phyloP scores from a whole-genome alignment of 2,329 filamentous ascomycete genomes.

The Ophiostoma sp. region DNA sequence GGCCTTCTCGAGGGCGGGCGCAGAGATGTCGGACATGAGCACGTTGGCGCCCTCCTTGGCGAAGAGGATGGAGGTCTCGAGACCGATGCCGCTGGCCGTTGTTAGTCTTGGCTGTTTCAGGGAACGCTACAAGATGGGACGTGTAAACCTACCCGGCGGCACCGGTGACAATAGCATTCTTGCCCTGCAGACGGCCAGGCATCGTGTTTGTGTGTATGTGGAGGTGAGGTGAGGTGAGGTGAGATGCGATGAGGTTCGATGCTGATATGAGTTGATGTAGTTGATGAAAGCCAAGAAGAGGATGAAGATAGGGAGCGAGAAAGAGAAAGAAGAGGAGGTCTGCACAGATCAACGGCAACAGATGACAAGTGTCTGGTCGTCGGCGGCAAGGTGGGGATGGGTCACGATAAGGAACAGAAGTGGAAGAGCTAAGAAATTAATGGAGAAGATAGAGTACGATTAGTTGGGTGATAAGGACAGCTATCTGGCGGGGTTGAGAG shows the following conservation, averaged over 20 bases:
- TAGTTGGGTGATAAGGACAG: background rate
- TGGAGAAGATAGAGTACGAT: background rate
- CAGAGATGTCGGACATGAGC: constrained; percentile 79
- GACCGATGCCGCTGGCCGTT: constrained; percentile 70
- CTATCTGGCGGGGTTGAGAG: background rate
- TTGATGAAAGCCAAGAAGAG: background rate
- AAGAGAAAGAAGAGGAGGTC: background rate
- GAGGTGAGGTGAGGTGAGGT: background rate
- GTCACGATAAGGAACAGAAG: background rate
- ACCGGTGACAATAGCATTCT: constrained; percentile 71
- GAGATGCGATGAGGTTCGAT: background rate
- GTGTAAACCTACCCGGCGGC: constrained; percentile 65
- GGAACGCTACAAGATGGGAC: background rate
- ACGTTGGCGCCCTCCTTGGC: constrained; percentile 81
- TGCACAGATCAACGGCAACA: background rate
- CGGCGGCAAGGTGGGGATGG: background rate
- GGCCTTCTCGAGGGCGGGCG: constrained; percentile 69
- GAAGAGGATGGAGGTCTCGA: constrained; percentile 87
- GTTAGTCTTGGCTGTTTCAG: background rate
- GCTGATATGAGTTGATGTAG: too few species aligned
- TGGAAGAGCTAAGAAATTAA: constrained; percentile 3
- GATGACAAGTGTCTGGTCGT: constrained; percentile 1
- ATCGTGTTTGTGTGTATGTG: background rate
- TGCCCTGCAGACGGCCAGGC: constrained; percentile 51
- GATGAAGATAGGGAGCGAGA: background rate